Evolutionary conservation across 371 early-diverging fungal species (phyloP).

Genomic region (Zancudomyces culisetae): DNA sequence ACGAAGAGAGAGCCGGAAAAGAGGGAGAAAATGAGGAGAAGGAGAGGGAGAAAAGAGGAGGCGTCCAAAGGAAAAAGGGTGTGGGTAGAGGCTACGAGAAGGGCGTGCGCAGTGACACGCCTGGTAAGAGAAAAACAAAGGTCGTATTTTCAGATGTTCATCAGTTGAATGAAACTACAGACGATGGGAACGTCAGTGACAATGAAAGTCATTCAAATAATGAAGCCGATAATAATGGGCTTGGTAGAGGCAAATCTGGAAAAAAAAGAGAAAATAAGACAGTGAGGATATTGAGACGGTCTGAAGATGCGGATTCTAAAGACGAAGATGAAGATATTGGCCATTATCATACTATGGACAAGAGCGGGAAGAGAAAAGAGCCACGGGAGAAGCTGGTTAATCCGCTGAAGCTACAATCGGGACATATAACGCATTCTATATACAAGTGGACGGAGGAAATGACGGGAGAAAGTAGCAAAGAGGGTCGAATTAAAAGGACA

Average conservation of each 20-base stretch:
- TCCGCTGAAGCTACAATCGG: constrained; percentile 41
- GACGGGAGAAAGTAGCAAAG: constrained; percentile 2
- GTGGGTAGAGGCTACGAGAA: too few species aligned
- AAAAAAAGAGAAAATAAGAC: not conserved
- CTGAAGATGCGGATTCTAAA: not conserved
- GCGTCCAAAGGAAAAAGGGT: too few species aligned
- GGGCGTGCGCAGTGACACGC: too few species aligned
- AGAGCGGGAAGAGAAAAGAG: not conserved
- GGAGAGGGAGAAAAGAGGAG: not conserved
- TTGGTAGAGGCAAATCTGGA: not conserved
- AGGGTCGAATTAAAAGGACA: constrained; percentile 4
- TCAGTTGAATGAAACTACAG: constrained; percentile 7
- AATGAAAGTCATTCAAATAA: constrained; percentile 22
- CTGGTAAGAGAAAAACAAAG: too few species aligned
- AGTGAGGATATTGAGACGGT: not conserved
- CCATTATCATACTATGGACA: not conserved
- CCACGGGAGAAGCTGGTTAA: constrained; percentile 8
- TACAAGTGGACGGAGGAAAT: constrained; percentile 75
- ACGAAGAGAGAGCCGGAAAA: not conserved
- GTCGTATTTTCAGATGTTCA: not conserved
- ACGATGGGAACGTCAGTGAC: constrained; percentile 14
- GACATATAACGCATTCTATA: constrained; percentile 66
- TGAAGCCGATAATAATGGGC: constrained; percentile 13
- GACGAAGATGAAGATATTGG: not conserved
- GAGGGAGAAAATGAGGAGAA: not conserved